phyloP scores from a whole-genome alignment of 805 yeast genomes.

The Wickerhamomyces silvicola region DNA sequence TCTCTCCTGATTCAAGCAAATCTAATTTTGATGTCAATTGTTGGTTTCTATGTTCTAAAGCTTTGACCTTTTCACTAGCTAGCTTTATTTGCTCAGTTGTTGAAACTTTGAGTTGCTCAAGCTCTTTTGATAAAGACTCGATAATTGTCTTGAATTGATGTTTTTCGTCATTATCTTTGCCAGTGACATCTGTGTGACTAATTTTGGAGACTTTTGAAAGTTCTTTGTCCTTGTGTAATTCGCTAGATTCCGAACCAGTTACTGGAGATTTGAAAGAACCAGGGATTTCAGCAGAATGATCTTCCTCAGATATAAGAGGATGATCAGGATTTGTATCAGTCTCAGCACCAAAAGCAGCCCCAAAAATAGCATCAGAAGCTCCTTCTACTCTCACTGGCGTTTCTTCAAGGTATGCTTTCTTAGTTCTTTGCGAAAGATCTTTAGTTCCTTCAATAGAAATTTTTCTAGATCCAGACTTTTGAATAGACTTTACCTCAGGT shows the following conservation, averaged over 20 bases:
- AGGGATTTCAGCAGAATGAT: slow-evolving; percentile 1
- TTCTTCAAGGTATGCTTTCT: too few species aligned
- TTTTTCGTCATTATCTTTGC: slow-evolving; percentile 9
- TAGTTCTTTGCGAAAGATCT: too few species aligned
- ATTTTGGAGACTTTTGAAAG: slow-evolving; percentile 17
- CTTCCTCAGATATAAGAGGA: neutral
- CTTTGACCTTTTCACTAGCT: slow-evolving; percentile 49
- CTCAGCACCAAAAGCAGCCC: slow-evolving; percentile 6
- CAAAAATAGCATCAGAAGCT: slow-evolving; percentile 10
- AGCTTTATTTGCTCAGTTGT: slow-evolving; percentile 46
- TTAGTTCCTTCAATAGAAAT: too few species aligned
- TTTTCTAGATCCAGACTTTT: too few species aligned
- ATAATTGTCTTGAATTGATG: slow-evolving; percentile 24
- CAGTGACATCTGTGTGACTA: slow-evolving; percentile 21
- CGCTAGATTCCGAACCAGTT: too few species aligned
- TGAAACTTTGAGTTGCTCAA: slow-evolving; percentile 32
- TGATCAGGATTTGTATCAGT: slow-evolving; percentile 1
- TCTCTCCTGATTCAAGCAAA: slow-evolving; percentile 8
- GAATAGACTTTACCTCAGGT: neutral
- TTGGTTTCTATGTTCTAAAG: slow-evolving; percentile 36
- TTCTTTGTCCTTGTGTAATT: slow-evolving; percentile 3
- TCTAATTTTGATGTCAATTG: slow-evolving; percentile 15
- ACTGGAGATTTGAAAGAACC: slow-evolving; percentile 1
- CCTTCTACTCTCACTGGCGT: too few species aligned
- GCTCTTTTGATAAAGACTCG: slow-evolving; percentile 26